phyloP scores from a whole-genome alignment of 1,139 yeast genomes.

The Saccharomyces hybrid region DNA sequence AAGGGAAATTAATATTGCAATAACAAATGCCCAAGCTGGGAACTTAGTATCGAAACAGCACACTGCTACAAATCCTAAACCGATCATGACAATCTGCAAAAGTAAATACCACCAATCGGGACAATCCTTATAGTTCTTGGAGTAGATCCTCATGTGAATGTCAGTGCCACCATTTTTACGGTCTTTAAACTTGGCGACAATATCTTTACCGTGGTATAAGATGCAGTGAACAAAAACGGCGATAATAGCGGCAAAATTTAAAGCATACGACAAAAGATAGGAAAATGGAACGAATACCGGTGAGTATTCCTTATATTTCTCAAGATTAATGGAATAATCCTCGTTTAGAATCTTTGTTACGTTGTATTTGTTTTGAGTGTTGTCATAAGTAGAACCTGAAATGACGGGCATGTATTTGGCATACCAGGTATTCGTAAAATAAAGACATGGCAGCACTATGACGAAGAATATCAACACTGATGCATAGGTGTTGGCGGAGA shows the following conservation, averaged over 20 bases:
- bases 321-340: constrained; percentile 25
- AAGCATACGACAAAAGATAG: constrained; percentile 36
- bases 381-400: constrained; percentile 35
- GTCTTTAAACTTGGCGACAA: constrained; percentile 29
- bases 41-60: constrained; percentile 32
- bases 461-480: constrained; percentile 32
- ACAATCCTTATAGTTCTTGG: constrained; percentile 34
- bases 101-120: constrained; percentile 39
- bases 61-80: constrained; percentile 33
- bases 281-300: constrained; percentile 38
- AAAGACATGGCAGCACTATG: constrained; percentile 31
- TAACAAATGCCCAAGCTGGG: constrained; percentile 36
- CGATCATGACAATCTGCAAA: constrained; percentile 32
- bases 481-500: constrained; percentile 34
- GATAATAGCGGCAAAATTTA: constrained; percentile 39
- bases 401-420: constrained; percentile 38
- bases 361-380: constrained; percentile 32
- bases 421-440: constrained; percentile 37
- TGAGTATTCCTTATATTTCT: constrained; percentile 32
- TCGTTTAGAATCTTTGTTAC: constrained; percentile 37
- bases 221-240: constrained; percentile 37
- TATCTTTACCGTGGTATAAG: constrained; percentile 38
- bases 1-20: constrained; percentile 33
- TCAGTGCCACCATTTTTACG: constrained; percentile 35
- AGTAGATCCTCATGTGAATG: constrained; percentile 37